phyloP scores from a whole-genome alignment of 257 asterid genomes.

The Jaltomata sinuosa region DNA sequence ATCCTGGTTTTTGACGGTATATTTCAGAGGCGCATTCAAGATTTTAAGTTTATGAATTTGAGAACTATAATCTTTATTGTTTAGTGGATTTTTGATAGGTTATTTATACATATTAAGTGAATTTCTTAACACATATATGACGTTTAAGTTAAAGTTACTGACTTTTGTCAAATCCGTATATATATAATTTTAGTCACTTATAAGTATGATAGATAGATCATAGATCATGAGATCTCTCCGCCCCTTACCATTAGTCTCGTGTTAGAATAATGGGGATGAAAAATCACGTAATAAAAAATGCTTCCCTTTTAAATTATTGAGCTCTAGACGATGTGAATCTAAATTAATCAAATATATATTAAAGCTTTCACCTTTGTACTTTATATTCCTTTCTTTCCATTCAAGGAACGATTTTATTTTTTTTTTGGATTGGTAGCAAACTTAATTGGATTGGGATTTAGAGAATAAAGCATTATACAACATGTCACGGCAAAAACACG shows the following conservation, averaged over 20 bases:
- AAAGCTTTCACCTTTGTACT: background rate
- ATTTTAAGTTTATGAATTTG: background rate
- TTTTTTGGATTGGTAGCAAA: background rate
- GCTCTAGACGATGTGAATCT: too few relatives aligned
- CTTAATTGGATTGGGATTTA: background rate
- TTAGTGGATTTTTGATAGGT: background rate
- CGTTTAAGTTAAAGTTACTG: background rate
- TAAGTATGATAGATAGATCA: too few relatives aligned
- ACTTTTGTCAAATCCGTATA: background rate
- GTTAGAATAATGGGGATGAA: background rate
- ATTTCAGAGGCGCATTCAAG: accelerated
- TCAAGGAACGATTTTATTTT: too few relatives aligned
- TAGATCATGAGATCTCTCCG: background rate
- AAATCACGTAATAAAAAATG: background rate
- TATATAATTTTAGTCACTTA: background rate
- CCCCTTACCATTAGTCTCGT: too few relatives aligned
- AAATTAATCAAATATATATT: too few relatives aligned
- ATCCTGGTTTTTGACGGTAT: background rate
- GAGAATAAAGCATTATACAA: background rate
- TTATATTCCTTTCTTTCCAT: background rate
- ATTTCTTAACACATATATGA: background rate
- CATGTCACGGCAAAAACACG: background rate
- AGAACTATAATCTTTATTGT: background rate
- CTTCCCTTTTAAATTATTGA: too few relatives aligned
- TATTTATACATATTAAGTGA: background rate